These are phyloP conservation scores for Saturnispora zaruensis DNA, from an alignment of 805 yeast genomes.

Conservation along the genomic window DNA sequence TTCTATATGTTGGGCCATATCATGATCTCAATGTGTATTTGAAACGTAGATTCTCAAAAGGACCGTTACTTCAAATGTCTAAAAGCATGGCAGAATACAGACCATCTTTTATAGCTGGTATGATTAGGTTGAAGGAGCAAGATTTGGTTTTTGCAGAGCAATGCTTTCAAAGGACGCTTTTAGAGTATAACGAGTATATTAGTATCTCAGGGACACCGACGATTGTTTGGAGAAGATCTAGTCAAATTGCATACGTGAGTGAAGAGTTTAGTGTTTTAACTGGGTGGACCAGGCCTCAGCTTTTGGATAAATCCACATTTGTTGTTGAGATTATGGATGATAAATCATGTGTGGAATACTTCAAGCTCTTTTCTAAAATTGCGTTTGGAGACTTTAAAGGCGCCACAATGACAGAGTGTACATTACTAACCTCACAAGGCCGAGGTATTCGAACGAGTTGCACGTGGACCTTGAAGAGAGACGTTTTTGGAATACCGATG, in stretches of 20 bases:
- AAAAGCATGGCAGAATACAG: conserved; percentile 83
- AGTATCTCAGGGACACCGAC: conserved; percentile 88
- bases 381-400: conserved; percentile 91
- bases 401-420: conserved; percentile 80
- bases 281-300: conserved; percentile 75
- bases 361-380: conserved; percentile 71
- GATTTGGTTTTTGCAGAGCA: conserved; percentile 94
- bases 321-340: conserved; percentile 84
- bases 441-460: conserved; percentile 64
- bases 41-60: conserved; percentile 57
- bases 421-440: conserved; percentile 51
- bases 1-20: conserved; percentile 84
- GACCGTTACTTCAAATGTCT: conserved; percentile 65
- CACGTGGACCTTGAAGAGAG: conserved; percentile 89
- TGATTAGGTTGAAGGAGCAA: conserved; percentile 78
- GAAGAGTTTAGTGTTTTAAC: conserved; percentile 85
- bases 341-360: conserved; percentile 76
- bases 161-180: conserved; percentile 83
- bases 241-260: conserved; percentile 93
- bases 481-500: conserved; percentile 94
- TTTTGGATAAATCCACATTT: conserved; percentile 60
- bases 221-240: conserved; percentile 90
- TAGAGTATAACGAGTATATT: conserved; percentile 83
- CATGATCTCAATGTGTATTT: conserved; percentile 73
- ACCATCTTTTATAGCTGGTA: conserved; percentile 89